These are phyloP conservation scores for Ophiostoma sp. DNA, from an alignment of 2,329 filamentous ascomycete genomes.

Conservation along the genomic window DNA sequence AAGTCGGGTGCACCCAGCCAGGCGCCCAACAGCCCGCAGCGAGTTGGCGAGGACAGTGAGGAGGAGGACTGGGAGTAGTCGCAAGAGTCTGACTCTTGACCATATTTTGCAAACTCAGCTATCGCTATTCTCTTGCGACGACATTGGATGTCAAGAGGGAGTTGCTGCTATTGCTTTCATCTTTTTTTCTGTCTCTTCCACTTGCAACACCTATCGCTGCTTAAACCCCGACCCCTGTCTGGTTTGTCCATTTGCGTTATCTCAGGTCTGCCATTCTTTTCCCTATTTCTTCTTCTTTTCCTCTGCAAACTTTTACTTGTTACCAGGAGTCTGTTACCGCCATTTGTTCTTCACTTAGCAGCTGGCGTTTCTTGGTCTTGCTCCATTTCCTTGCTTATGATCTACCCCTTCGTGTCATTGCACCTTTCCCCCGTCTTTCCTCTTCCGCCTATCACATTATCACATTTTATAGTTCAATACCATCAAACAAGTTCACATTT, in stretches of 20 bases:
- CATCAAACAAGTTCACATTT: not conserved
- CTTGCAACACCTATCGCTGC: too few species aligned
- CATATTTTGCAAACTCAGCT: not conserved
- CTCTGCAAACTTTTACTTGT: not conserved
- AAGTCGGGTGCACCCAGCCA: conserved; percentile 71
- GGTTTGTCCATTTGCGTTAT: too few species aligned
- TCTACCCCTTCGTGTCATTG: not conserved
- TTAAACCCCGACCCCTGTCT: too few species aligned
- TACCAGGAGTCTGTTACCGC: not conserved
- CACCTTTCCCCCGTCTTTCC: not conserved
- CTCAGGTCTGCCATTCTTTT: too few species aligned
- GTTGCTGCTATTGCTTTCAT: conserved; percentile 13
- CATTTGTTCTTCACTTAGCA: not conserved
- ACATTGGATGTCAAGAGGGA: conserved; percentile 8
- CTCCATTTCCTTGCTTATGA: not conserved
- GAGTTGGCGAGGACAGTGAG: conserved; percentile 56
- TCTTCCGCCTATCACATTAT: not conserved
- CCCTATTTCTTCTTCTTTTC: not conserved
- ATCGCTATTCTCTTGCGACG: conserved; percentile 16
- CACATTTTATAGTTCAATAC: not conserved
- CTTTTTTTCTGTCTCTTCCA: not conserved
- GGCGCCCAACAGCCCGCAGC: conserved; percentile 61
- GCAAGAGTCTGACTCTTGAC: conserved; percentile 24
- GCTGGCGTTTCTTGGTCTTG: not conserved
- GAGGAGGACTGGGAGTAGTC: conserved; percentile 69